These are phyloP conservation scores for Parastagonospora avenae DNA, from an alignment of 2,329 filamentous ascomycete species.

Conservation along the genomic window DNA sequence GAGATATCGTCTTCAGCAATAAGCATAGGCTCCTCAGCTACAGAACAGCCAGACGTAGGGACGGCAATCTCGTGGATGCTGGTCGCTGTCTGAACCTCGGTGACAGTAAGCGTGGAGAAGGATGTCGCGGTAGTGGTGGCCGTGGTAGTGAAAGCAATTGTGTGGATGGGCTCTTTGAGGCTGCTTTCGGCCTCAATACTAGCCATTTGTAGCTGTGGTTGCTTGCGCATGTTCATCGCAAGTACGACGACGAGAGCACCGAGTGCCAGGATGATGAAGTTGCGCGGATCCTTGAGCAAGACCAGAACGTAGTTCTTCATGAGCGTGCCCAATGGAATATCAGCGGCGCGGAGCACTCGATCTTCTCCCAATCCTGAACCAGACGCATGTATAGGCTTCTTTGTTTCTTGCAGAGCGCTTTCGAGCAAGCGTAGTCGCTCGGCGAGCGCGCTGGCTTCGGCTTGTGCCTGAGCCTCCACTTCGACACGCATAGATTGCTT, in stretches of 20 bases:
- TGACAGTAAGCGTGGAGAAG: not conserved
- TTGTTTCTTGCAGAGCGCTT: conserved; percentile 29
- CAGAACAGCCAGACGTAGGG: not conserved
- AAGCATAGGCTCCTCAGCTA: not conserved
- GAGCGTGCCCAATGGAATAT: conserved; percentile 59
- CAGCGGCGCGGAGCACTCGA: conserved; percentile 20
- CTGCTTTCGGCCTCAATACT: not conserved
- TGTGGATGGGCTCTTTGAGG: not conserved
- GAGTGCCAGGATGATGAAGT: conserved; percentile 57
- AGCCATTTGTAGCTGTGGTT: conserved; percentile 6
- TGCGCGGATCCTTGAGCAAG: conserved; percentile 59
- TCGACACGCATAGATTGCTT: conserved; percentile 41
- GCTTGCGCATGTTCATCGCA: conserved; percentile 27
- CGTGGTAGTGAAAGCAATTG: conserved; percentile 1
- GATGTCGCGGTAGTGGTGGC: conserved; percentile 4
- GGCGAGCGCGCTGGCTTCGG: conserved; percentile 34
- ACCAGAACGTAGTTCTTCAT: conserved; percentile 60
- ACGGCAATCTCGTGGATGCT: not conserved
- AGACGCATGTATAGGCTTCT: conserved; percentile 1
- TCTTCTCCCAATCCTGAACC: conserved; percentile 9
- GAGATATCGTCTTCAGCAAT: not conserved
- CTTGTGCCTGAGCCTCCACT: conserved; percentile 34
- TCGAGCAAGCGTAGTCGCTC: conserved; percentile 39
- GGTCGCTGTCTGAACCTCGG: not conserved
- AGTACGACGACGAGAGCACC: conserved; percentile 52